Conservation (phyloP, 805 yeast genomes). For the Metschnikowia anglica region DNA sequence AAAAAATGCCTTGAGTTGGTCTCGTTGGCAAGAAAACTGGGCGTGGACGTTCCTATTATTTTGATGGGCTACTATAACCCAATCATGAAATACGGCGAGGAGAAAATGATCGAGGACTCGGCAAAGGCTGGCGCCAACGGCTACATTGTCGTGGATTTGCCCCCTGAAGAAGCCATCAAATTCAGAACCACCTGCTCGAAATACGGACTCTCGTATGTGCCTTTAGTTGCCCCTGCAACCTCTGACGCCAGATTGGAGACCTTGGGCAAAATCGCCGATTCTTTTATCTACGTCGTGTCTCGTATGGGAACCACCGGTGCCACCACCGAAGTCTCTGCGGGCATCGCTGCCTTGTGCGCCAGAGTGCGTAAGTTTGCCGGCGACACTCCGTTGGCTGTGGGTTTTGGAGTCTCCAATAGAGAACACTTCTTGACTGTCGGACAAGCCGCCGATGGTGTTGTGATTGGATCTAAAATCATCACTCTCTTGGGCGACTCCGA, state of each 20-base stretch:
- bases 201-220: conserved; percentile 78
- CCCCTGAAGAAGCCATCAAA: conserved; percentile 95
- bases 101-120: conserved; percentile 73
- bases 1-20: conserved; percentile 68
- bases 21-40: conserved; percentile 69
- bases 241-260: conserved; percentile 82
- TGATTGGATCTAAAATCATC: conserved; percentile 86
- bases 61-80: conserved; percentile 99
- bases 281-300: conserved; percentile 94
- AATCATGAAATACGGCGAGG: conserved; percentile 84
- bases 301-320: conserved; percentile 99
- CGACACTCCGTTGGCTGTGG: conserved; percentile 78
- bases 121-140: conserved; percentile 92
- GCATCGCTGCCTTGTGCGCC: conserved; percentile 64
- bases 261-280: conserved; percentile 84
- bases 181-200: conserved; percentile 71
- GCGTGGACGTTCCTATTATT: conserved; percentile 85
- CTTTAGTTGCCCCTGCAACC: conserved; percentile 95
- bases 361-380: conserved; percentile 75
- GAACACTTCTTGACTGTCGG: conserved; percentile 86
- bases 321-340: conserved; percentile 56
- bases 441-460: conserved; percentile 87
- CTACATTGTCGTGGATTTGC: conserved; percentile 89
- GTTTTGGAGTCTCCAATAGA: conserved; percentile 94
- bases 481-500: conserved; percentile 64